A percentile compares a stretch with the other conserved stretches of the same genome.
Evolutionary conservation across 768 basidiomycete species (phyloP).

Genomic region (Naematelia encephala): DNA sequence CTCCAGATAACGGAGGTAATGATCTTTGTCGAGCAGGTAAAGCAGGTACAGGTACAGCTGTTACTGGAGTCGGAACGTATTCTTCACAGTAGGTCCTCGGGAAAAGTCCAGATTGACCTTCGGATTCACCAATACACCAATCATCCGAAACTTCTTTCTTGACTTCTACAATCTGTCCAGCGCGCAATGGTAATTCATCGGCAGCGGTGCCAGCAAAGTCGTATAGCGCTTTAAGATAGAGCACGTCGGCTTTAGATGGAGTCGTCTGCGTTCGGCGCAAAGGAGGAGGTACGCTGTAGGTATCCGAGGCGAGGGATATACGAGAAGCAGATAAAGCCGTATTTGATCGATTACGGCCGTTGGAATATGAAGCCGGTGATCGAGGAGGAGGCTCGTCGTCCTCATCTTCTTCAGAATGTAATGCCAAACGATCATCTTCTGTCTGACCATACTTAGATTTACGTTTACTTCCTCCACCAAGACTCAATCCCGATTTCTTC

Average conservation of each 20-base stretch:
- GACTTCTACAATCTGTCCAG: slow-evolving; percentile 72
- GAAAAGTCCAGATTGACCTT: slow-evolving; percentile 72
- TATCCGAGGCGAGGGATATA: neutral
- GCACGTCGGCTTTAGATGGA: slow-evolving; percentile 11
- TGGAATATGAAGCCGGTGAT: slow-evolving; percentile 2
- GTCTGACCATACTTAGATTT: slow-evolving; percentile 32
- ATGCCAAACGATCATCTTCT: slow-evolving; percentile 16
- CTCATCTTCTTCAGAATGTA: slow-evolving; percentile 39
- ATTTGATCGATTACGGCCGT: slow-evolving; percentile 24
- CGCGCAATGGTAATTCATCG: slow-evolving; percentile 73
- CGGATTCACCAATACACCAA: slow-evolving; percentile 83
- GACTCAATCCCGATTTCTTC: slow-evolving; percentile 31
- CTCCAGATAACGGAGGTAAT: slow-evolving; percentile 31
- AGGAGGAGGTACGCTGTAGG: slow-evolving; percentile 17
- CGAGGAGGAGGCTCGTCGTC: slow-evolving; percentile 19
- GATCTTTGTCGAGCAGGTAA: slow-evolving; percentile 10
- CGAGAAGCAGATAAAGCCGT: slow-evolving; percentile 9
- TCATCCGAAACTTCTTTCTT: slow-evolving; percentile 77
- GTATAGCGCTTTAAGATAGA: slow-evolving; percentile 63
- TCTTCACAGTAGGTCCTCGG: slow-evolving; percentile 70
- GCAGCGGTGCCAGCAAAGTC: slow-evolving; percentile 66
- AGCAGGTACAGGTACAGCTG: slow-evolving; percentile 19
- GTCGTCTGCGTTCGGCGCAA: slow-evolving; percentile 30
- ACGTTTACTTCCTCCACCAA: neutral
- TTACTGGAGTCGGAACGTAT: slow-evolving; percentile 40